Evolutionary conservation across 1,284 basidiomycete genomes (phyloP), one percentile per base, ranked within the genome.

Genomic region (Sporisorium iseilematis-ciliati): DNA sequence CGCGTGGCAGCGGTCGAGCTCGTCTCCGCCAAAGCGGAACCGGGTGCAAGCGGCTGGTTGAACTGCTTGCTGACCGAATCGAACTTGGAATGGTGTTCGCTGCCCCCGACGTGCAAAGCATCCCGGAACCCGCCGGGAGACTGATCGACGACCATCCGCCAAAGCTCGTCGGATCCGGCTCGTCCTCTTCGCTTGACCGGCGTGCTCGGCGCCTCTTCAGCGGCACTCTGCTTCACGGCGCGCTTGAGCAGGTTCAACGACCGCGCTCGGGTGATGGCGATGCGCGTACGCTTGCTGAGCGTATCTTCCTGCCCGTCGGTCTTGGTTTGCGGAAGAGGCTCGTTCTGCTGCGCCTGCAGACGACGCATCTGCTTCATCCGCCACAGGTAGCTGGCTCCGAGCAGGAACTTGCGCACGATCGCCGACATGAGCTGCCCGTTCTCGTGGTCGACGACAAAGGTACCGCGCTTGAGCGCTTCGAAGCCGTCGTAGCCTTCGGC

Each of bases 381-480:
- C 78, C 71, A 81, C 21, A 82, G 61, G 43, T 78, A 80, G 16
- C 64, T 65, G 7, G 75, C 58, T 12, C 93, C 94, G 26, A 96
- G 88, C 5, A 96, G 87, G 85, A 94, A 95, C 78, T 91, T 92
- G 72, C 94, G 89, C 26, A 96, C 92, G 59, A 96, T 90, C 21
- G 89, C 87, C 81, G 91, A 92, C 90, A 93, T 91, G 68, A 93
- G 87, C 75, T 91, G 89, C 0, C 94, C 94, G 59, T 89, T 89
- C 84, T 97, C 94, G 74, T 94, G 91, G 78, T 95, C 93, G 21
- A 96, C 89, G 38, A 95, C 88, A 78, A 91, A 91, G 61, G 82
- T 88, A 86, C 90, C 88, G 6, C 89, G 90, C 77, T 90, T 90
- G 42, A 97, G 87, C 0, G 91, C 88, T 1, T 87, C 86, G 84